phyloP scores from a whole-genome alignment of 2,329 filamentous ascomycete genomes.

The Diaporthe amygdali region DNA sequence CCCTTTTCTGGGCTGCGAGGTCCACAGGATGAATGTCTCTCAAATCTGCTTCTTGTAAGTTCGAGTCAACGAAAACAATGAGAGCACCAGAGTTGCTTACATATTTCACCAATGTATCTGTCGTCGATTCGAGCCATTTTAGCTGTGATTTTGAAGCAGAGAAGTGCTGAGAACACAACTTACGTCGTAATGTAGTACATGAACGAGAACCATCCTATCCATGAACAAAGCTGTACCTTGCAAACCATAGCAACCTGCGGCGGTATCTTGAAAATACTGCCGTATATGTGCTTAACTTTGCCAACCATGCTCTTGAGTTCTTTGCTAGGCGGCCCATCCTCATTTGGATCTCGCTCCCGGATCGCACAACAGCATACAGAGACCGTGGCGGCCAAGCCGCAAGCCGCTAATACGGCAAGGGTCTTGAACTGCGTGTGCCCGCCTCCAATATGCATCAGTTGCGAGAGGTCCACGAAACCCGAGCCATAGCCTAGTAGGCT shows the following conservation, averaged over 20 bases:
- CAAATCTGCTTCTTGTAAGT: background rate
- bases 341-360: background rate
- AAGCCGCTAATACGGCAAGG: background rate
- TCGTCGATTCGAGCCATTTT: background rate
- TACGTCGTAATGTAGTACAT: background rate
- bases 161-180: background rate
- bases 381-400: background rate
- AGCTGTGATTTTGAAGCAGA: background rate
- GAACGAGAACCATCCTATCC: background rate
- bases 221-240: background rate
- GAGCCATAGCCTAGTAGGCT: background rate
- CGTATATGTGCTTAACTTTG: background rate
- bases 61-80: background rate
- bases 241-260: background rate
- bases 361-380: background rate
- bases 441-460: background rate
- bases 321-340: background rate
- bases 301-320: background rate
- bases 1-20: background rate
- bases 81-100: background rate
- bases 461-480: background rate
- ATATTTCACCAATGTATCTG: background rate
- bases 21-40: background rate
- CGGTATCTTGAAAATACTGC: background rate
- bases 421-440: background rate